Base-by-base conservation (phyloP, 73 alveolate species). In the Paramecium pentaurelia region DNA sequence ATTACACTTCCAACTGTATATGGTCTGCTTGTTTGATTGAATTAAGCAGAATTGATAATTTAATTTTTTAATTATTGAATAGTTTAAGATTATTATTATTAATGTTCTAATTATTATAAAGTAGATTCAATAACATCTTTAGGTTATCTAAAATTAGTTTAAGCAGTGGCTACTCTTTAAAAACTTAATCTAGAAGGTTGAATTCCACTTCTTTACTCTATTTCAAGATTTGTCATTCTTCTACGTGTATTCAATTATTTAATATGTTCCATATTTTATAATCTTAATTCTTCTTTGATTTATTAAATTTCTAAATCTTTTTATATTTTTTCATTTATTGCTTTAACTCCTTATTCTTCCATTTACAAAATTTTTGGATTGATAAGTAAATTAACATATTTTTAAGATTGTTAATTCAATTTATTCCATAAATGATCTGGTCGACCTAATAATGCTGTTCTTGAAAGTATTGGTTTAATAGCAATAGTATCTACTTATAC, bases 301-400 rank as follows among this genome's bases (percentile, higher is more conserved):
- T 42, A 80, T 80, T 42, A 27, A 20, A 80, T 49, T 47, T 80
- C 18, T 10, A 38, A 4, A 8, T 80, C 91, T 16, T 80, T 44
- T 44, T 42, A 14, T n/a, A 80, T 80, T 47, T 47, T 80, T n/a
- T 40, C 34, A 18, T 9, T 80, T 4, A 80, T 80, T 27, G 47
- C 47, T 49, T 80, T 80, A 0, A 80, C 75, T 2, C 64, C 91
- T n/a, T 80, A 37, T 28, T 80, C 91, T 80, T 80, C 91, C 91
- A 80, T 80, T 45, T 34, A 7, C 7, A 80, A 32, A 18, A 80
- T 80, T 8, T 80, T 80, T 2, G 91, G 91, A 25, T 80, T 80
- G 44, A 80, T 80, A 4, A 80, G 45, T 32, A 80, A 20, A 80
- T 80, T 49, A 18, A 80, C 91, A 80, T 80, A 49, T 47, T 80